A percentile compares a stretch with the other conserved stretches of the same genome.
These are phyloP conservation scores for Fusarium clavum DNA, from an alignment of 2,329 filamentous ascomycete genomes.

Conservation along the genomic window DNA sequence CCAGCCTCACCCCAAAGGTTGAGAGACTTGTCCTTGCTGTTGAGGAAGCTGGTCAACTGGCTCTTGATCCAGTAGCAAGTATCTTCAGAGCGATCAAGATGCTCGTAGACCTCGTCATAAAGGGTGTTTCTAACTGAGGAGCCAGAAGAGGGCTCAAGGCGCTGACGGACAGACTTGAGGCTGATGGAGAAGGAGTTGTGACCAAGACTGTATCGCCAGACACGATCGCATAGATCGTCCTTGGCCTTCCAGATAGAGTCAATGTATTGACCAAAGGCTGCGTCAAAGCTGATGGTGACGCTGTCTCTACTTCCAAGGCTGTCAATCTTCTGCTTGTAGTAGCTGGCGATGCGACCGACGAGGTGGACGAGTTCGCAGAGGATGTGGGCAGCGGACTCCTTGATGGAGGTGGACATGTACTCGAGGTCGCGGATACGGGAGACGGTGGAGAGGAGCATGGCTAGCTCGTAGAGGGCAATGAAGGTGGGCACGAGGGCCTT, in stretches of 20 bases:
- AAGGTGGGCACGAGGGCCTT: conserved; percentile 55
- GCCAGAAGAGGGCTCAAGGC: conserved; percentile 47
- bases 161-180: conserved; percentile 49
- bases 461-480: conserved; percentile 54
- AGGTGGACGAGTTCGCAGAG: conserved; percentile 53
- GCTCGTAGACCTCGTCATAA: conserved; percentile 53
- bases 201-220: conserved; percentile 53
- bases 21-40: conserved; percentile 50
- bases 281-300: conserved; percentile 52
- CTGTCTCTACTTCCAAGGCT: conserved; percentile 41
- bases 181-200: conserved; percentile 36
- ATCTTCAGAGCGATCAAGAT: conserved; percentile 53
- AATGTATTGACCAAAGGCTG: conserved; percentile 51
- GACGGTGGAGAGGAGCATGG: conserved; percentile 52
- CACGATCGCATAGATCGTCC: conserved; percentile 49
- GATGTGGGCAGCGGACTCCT: conserved; percentile 49
- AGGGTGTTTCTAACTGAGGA: conserved; percentile 45
- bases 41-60: conserved; percentile 51
- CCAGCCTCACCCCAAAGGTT: conserved; percentile 52
- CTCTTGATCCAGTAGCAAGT: conserved; percentile 56
- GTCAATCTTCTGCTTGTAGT: conserved; percentile 53
- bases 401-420: conserved; percentile 48
- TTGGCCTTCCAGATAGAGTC: conserved; percentile 51
- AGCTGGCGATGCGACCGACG: conserved; percentile 49
- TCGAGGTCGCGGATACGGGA: conserved; percentile 54